Conservation (phyloP, 1,284 basidiomycete species). For the Melampsora americana region DNA sequence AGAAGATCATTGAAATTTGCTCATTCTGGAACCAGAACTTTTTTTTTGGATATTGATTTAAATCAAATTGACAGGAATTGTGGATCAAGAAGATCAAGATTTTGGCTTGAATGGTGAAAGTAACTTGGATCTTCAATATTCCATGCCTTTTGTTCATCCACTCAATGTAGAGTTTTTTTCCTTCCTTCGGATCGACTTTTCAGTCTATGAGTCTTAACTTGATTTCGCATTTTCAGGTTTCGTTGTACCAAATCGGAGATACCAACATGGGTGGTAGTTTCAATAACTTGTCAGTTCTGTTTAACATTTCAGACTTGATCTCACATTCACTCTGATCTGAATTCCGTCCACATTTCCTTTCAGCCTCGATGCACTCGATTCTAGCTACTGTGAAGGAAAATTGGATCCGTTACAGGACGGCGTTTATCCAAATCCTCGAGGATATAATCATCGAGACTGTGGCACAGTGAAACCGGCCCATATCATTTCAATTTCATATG, state of each 20-base stretch:
- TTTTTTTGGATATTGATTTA: background rate
- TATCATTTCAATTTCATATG: slow-evolving; percentile 63
- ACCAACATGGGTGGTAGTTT: slow-evolving; percentile 50
- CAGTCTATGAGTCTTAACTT: background rate
- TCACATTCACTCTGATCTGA: slow-evolving; percentile 54
- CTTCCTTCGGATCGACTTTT: background rate
- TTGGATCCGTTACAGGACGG: slow-evolving; percentile 61
- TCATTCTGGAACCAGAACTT: too few species aligned
- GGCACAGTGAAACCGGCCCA: slow-evolving; percentile 60
- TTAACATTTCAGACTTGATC: slow-evolving; percentile 57
- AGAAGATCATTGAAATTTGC: background rate
- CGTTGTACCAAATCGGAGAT: slow-evolving; percentile 60
- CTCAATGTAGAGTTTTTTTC: slow-evolving; percentile 54
- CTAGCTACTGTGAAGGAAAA: slow-evolving; percentile 63
- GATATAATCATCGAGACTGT: slow-evolving; percentile 59
- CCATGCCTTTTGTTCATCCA: slow-evolving; percentile 57
- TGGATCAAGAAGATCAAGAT: slow-evolving; percentile 53
- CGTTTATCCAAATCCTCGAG: slow-evolving; percentile 61
- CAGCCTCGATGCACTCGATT: slow-evolving; percentile 59
- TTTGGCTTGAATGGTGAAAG: slow-evolving; percentile 60
- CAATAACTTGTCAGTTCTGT: slow-evolving; percentile 47
- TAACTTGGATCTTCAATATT: slow-evolving; percentile 61
- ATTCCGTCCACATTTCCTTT: background rate
- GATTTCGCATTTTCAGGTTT: slow-evolving; percentile 9
- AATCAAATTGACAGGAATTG: slow-evolving; percentile 38